A percentile compares a stretch with the other conserved stretches of the same genome.
Conservation (phyloP, 345 rosid species). For the Populus pruinosa region DNA sequence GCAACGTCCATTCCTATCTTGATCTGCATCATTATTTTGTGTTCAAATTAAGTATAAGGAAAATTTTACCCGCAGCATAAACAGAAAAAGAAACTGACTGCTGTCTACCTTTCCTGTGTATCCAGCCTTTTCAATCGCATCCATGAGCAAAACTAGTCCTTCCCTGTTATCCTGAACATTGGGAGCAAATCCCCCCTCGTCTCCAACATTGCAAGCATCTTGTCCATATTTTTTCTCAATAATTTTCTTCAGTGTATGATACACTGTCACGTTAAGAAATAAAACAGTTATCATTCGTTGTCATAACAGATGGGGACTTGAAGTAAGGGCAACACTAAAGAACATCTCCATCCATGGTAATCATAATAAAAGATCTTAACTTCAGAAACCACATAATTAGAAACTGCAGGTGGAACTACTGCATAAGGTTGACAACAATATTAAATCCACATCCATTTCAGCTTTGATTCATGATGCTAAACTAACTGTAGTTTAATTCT, state of each 20-base stretch:
- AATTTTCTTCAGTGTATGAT: slow-evolving; percentile 81
- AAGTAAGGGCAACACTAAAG: background rate
- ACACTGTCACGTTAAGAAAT: slow-evolving; percentile 45
- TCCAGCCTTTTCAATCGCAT: slow-evolving; percentile 97
- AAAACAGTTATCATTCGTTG: background rate
- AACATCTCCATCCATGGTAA: background rate
- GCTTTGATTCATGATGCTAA: too few species aligned
- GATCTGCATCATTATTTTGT: slow-evolving; percentile 49
- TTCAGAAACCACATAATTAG: background rate
- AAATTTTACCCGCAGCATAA: background rate
- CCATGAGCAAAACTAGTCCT: slow-evolving; percentile 86
- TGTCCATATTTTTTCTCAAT: slow-evolving; percentile 90
- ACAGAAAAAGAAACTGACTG: background rate
- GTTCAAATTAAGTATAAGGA: background rate
- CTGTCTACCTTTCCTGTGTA: slow-evolving; percentile 76
- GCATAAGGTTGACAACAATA: too few species aligned
- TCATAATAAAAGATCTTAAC: background rate
- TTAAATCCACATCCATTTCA: too few species aligned
- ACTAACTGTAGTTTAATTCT: too few species aligned
- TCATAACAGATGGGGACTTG: background rate
- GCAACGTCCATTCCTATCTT: slow-evolving; percentile 99
- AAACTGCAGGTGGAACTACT: too few species aligned
- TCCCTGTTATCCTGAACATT: slow-evolving; percentile 98
- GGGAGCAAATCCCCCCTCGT: slow-evolving; percentile 98
- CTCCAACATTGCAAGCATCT: slow-evolving; percentile 99